phyloP scores from a whole-genome alignment of 768 basidiomycete genomes.

The Saitozyma sp. region DNA sequence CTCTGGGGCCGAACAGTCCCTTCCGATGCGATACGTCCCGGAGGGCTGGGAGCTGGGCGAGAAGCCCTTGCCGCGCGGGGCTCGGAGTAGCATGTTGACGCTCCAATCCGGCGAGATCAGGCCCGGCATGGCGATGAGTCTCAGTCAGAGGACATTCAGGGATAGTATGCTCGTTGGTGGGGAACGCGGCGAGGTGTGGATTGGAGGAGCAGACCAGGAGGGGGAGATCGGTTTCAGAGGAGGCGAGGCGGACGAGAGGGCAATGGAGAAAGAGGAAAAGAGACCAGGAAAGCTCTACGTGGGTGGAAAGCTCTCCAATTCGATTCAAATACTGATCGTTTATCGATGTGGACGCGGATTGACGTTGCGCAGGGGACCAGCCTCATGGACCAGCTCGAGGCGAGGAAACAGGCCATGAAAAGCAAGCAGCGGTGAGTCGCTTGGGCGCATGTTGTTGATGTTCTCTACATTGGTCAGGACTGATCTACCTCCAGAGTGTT shows the following conservation, averaged over 20 bases:
- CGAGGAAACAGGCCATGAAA: conserved; percentile 76
- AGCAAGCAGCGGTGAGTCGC: conserved; percentile 72
- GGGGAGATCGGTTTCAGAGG: conserved; percentile 62
- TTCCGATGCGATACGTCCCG: conserved; percentile 41
- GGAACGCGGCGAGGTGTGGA: conserved; percentile 62
- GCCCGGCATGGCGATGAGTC: conserved; percentile 55
- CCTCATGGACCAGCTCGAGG: conserved; percentile 85
- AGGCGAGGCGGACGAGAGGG: conserved; percentile 35
- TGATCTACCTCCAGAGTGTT: conserved; percentile 64
- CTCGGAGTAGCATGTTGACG: conserved; percentile 61
- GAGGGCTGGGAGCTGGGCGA: conserved; percentile 63
- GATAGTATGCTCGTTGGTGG: conserved; percentile 73
- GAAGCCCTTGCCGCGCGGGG: conserved; percentile 73
- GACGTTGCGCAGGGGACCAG: conserved; percentile 54
- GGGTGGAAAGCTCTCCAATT: conserved; percentile 44
- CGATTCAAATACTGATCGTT: no score
- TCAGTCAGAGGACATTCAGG: conserved; percentile 82
- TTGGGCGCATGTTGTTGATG: not conserved
- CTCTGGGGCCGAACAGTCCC: conserved; percentile 56
- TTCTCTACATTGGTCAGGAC: conserved; percentile 4
- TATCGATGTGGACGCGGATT: not conserved
- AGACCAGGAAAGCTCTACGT: conserved; percentile 63
- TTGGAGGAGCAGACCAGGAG: conserved; percentile 74
- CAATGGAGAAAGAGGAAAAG: conserved; percentile 52
- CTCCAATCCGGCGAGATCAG: conserved; percentile 12